Conservation (phyloP, 768 basidiomycete genomes). For the Tylopilus rubrobrunneus region DNA sequence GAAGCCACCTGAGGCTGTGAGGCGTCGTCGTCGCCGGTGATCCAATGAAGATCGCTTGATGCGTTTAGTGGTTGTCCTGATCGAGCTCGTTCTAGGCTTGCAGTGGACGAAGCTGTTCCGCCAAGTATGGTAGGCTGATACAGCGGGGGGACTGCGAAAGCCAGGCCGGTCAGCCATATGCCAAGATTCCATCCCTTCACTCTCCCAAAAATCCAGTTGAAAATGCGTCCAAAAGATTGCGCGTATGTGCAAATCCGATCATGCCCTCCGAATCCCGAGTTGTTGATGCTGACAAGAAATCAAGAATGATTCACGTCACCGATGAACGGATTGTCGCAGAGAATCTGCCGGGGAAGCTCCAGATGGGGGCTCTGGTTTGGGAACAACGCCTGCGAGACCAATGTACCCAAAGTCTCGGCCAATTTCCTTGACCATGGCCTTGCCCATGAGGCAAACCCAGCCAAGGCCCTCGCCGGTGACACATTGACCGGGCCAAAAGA, state of each 20-base stretch:
- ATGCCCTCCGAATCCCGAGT: constrained; percentile 20
- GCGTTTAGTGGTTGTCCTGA: constrained; percentile 15
- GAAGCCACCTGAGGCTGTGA: constrained; percentile 20
- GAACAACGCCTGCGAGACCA: constrained; percentile 69
- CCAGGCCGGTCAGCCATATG: not conserved
- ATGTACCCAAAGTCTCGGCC: constrained; percentile 71
- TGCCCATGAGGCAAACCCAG: constrained; percentile 86
- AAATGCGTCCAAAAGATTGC: constrained; percentile 27
- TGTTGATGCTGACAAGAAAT: constrained; percentile 31
- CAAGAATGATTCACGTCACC: constrained; percentile 21
- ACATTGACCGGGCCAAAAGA: constrained; percentile 79
- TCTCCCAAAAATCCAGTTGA: constrained; percentile 22
- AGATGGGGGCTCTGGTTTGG: constrained; percentile 50
- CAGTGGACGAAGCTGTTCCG: constrained; percentile 12
- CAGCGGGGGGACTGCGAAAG: constrained; percentile 3
- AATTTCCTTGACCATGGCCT: constrained; percentile 81
- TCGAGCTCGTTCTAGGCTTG: constrained; percentile 23
- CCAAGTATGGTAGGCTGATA: constrained; percentile 8
- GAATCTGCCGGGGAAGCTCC: constrained; percentile 30
- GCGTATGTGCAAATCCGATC: constrained; percentile 23
- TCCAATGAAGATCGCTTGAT: constrained; percentile 23
- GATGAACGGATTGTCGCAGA: constrained; percentile 31
- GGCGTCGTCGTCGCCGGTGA: constrained; percentile 18
- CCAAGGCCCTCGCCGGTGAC: constrained; percentile 75
- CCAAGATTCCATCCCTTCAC: constrained; percentile 17